These are phyloP conservation scores for Punctularia strigosozonata DNA, from an alignment of 768 basidiomycete genomes.

Conservation along the genomic window DNA sequence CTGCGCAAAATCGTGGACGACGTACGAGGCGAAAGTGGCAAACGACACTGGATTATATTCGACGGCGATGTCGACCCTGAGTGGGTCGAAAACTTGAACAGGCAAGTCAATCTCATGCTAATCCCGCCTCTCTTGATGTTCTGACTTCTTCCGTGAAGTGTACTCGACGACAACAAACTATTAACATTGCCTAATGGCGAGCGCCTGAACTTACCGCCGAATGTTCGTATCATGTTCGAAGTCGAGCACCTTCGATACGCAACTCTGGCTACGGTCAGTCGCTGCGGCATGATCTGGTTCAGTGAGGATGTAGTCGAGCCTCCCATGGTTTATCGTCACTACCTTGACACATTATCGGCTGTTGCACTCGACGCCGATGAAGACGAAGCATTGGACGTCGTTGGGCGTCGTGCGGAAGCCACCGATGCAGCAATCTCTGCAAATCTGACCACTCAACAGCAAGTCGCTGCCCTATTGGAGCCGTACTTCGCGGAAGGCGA, in stretches of 20 bases:
- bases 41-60: constrained; percentile 98
- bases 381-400: constrained; percentile 55
- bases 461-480: constrained; percentile 63
- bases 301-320: constrained; percentile 92
- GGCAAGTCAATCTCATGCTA: no score
- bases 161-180: constrained; percentile 96
- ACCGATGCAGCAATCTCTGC: constrained; percentile 42
- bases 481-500: constrained; percentile 77
- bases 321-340: constrained; percentile 83
- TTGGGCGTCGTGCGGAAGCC: constrained; percentile 48
- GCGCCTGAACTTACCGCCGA: constrained; percentile 90
- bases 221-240: constrained; percentile 99
- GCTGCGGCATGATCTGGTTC: constrained; percentile 99
- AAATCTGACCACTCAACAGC: constrained; percentile 64
- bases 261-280: constrained; percentile 96
- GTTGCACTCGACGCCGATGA: constrained; percentile 83
- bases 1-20: constrained; percentile 97
- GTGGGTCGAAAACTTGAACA: constrained; percentile 99
- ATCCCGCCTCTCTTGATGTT: not conserved
- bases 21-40: constrained; percentile 92
- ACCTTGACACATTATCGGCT: constrained; percentile 64
- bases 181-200: constrained; percentile 96
- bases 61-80: constrained; percentile 99
- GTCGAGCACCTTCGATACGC: constrained; percentile 97
- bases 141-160: constrained; percentile 36